phyloP scores from a whole-genome alignment of 2,329 filamentous ascomycete genomes.

The Fusarium tricinctum region DNA sequence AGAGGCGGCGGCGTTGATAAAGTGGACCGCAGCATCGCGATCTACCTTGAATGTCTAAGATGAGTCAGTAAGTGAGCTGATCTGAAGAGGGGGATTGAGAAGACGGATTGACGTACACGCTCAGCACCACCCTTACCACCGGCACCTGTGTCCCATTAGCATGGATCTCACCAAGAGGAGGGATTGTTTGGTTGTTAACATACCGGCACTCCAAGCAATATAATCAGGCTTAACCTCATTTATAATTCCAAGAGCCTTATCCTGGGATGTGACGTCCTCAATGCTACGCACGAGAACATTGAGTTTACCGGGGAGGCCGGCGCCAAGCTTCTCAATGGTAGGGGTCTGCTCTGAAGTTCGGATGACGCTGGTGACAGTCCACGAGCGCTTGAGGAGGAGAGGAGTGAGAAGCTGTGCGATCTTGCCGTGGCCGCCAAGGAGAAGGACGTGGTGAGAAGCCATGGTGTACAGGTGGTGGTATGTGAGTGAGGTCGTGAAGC shows the following conservation, averaged over 20 bases:
- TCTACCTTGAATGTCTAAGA: conserved; percentile 70
- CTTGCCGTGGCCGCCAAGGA: conserved; percentile 87
- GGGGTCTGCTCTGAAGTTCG: conserved; percentile 77
- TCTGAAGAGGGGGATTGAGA: background rate
- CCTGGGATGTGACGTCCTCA: conserved; percentile 76
- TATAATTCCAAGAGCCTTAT: conserved; percentile 73
- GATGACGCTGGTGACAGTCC: conserved; percentile 84
- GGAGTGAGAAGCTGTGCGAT: conserved; percentile 81
- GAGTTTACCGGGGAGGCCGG: conserved; percentile 72
- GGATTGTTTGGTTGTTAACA: conserved; percentile 31
- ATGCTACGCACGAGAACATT: conserved; percentile 78
- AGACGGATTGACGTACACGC: conserved; percentile 52
- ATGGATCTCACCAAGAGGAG: background rate
- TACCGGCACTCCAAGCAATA: conserved; percentile 77
- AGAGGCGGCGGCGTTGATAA: conserved; percentile 70
- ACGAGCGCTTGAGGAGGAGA: conserved; percentile 78
- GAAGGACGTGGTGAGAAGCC: conserved; percentile 68
- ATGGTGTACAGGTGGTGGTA: conserved; percentile 40
- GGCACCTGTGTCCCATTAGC: conserved; percentile 59
- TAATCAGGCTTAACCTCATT: conserved; percentile 73
- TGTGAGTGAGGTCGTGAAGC: background rate
- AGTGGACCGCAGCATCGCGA: conserved; percentile 73
- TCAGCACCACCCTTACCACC: conserved; percentile 71
- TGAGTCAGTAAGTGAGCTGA: conserved; percentile 24
- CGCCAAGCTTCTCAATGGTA: conserved; percentile 73